A percentile compares a stretch with the other conserved stretches of the same genome.
Conservation (phyloP, 179 eudicot genomes). For the Carnegiea gigantea region DNA sequence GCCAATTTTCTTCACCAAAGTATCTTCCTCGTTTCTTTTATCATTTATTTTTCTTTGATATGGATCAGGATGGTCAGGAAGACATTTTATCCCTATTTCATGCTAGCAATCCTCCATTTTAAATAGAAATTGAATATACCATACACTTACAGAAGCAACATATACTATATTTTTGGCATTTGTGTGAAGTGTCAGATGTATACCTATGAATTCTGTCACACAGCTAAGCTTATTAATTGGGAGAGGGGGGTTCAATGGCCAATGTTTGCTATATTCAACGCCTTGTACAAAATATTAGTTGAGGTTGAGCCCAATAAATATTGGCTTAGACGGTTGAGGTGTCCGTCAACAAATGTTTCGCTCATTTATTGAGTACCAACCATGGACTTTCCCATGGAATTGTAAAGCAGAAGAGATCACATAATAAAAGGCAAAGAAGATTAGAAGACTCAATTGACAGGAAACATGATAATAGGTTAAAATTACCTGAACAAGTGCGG, state of each 20-base stretch:
- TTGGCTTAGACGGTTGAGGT: background rate
- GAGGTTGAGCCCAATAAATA: background rate
- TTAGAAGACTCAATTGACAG: background rate
- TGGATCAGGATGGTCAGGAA: background rate
- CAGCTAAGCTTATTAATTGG: background rate
- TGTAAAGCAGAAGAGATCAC: background rate
- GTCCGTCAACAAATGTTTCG: too few species aligned
- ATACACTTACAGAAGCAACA: too few species aligned
- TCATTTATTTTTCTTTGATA: background rate
- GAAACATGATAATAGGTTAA: background rate
- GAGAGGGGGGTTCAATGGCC: too few species aligned
- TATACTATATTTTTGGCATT: background rate
- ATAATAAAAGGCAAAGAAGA: background rate
- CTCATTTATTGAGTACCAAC: background rate
- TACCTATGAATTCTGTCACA: background rate
- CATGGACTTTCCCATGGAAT: background rate
- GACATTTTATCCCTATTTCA: background rate
- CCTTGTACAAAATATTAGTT: slow-evolving; percentile 1
- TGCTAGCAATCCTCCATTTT: background rate
- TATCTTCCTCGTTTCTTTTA: background rate
- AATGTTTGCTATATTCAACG: background rate
- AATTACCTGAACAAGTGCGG: slow-evolving; percentile 82
- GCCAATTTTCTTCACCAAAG: background rate
- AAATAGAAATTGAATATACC: too few species aligned
- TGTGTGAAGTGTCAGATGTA: background rate